Evolutionary conservation across 1,284 basidiomycete species (phyloP), one percentile per base, ranked within the genome.

Genomic region (Waitea zeae): DNA sequence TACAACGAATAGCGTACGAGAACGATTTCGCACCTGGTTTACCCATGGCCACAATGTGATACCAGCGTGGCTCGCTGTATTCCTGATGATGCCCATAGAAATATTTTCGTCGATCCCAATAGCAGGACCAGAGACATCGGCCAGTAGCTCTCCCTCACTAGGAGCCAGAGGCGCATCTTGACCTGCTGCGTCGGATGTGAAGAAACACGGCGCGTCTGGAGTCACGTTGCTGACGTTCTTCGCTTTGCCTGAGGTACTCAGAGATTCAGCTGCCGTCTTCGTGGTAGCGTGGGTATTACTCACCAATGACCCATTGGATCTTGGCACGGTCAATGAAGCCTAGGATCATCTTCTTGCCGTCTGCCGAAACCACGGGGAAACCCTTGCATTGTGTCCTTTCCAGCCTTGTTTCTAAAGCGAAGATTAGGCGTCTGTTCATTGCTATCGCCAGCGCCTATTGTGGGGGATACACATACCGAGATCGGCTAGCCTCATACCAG

Each of bases 261-360:
- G 7, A 26, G 7, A 26, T 7, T 26, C 22, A 26, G 22, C 22
- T 7, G 7, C n/a, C 7, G 7, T n/a, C 7, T n/a, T 7, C 22
- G n/a, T 26, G n/a, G 22, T 7, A 26, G 7, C 22, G n/a, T 26
- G 22, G 22, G n/a, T n/a, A 26, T 26, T 13, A 44, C 64, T 45
- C 49, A 81, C 84, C 81, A 36, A 98, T 62, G 3, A 93, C 87
- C 50, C 83, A 86, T 31, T 73, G 69, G 35, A 98, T 54, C 47
- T 96, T 89, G 5, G 72, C 70, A 40, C 89, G 71, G 17, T 86
- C 81, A 42, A 96, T 84, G 53, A 95, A 93, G 2, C 95, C 95
- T 6, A 82, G 53, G 14, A 97, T 64, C 6, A 70, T 78, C 30
- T 61, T 50, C 12, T 63, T 64, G 20, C 57, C 61, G 44, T 70